Base-by-base conservation (phyloP, 164 flowering plant species). In the Chimonanthus praecox region DNA sequence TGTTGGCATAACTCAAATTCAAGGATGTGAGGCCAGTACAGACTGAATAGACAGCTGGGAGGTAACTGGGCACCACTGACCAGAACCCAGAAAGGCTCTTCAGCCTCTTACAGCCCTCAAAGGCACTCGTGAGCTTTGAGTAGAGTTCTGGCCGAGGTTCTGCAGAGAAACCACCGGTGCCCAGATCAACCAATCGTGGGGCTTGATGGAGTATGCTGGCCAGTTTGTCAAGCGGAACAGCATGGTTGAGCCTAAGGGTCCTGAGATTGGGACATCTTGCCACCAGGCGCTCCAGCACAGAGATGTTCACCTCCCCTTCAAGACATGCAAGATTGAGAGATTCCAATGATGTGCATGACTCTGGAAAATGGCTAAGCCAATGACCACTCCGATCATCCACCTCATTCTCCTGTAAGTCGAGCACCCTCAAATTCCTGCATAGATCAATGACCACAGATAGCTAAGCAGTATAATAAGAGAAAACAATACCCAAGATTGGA, bases 291-390 rank as follows among this genome's bases (percentile, higher is more conserved):
- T 92, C 99, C 76, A 94, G 83, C 6, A 90, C 86, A 43, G 90
- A 79, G 72, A 89, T 87, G 75, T 82, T 89, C 58, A 91, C 84
- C 84, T 94, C 99, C 33, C 87, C 85, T 47, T 72, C 83, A 20
- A 94, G 81, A 78, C 95, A 91, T 11, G 97, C 75, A 65, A 94
- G 81, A 72, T 90, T 88, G 64, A 94, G 92, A 49, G 94, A 87
- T 45, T 84, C 98, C 74, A 92, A 68, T 49, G 99, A 94, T 0
- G 95, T 90, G 75, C 66, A 94, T 10, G 85, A 76, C 51, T 89
- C 93, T 4, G 98, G 95, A 71, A 94, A 92, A 83, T 83, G 81
- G 79, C 86, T 84, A 15, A 94, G 86, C 99, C 99, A 94, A 72
- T 90, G 83, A 71, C 97, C 97, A 77, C 90, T 86, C 5, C 75